These are phyloP conservation scores for Xylariaceae sp. DNA, from an alignment of 2,329 filamentous ascomycete genomes.

Conservation along the genomic window DNA sequence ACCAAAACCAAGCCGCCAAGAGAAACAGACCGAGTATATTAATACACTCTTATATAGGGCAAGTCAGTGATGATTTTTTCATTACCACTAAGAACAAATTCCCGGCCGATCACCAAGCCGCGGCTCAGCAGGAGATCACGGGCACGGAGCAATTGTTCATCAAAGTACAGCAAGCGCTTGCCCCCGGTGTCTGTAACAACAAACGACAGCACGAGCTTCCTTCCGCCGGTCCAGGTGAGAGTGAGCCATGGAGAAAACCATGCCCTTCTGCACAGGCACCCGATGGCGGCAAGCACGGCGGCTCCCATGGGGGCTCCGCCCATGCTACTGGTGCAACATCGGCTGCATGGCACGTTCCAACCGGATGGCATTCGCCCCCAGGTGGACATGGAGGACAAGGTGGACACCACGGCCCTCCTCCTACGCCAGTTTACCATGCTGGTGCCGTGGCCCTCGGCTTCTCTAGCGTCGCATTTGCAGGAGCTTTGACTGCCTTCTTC, in stretches of 20 bases:
- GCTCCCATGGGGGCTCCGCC: neutral
- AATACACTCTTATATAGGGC: conserved; percentile 3
- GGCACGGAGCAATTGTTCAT: conserved; percentile 7
- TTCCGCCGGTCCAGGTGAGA: neutral
- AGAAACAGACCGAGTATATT: neutral
- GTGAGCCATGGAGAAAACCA: neutral
- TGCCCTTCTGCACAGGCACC: too few relatives aligned
- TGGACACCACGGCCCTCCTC: neutral
- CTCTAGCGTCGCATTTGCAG: neutral
- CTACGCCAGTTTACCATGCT: conserved; percentile 1
- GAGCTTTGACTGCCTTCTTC: neutral
- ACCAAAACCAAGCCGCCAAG: neutral
- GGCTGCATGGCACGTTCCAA: conserved; percentile 1
- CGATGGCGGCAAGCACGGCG: neutral
- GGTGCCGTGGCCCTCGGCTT: neutral
- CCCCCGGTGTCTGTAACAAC: conserved; percentile 12
- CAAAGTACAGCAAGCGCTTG: conserved; percentile 2
- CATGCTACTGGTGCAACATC: neutral
- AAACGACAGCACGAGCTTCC: neutral
- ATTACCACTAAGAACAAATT: conserved; percentile 8
- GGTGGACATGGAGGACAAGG: too few relatives aligned
- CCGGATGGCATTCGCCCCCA: neutral
- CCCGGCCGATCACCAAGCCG: conserved; percentile 7
- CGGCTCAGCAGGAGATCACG: conserved; percentile 6
- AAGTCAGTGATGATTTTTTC: conserved; percentile 13